Percentiles rank a stretch among this genome's conserved stretches.
These are phyloP conservation scores for Microdochium paspali DNA, from an alignment of 2,329 filamentous ascomycete species.

Conservation along the genomic window DNA sequence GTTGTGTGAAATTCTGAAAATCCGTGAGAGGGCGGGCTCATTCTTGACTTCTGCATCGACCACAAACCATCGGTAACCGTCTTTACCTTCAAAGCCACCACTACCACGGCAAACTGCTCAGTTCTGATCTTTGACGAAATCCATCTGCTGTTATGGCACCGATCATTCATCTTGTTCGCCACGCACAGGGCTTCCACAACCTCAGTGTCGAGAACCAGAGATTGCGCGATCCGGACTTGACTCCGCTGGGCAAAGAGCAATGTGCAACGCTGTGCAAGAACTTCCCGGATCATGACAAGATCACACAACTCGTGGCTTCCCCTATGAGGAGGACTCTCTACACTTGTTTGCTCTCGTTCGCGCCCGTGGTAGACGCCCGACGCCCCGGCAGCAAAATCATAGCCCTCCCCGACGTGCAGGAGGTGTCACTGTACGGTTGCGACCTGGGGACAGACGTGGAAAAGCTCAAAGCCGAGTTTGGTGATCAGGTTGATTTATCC, in stretches of 20 bases:
- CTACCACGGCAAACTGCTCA: no score
- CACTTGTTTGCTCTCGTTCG: slow-evolving; percentile 65
- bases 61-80: no score
- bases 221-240: slow-evolving; percentile 71
- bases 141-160: slow-evolving; percentile 30
- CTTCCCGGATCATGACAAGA: slow-evolving; percentile 56
- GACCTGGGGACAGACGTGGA: slow-evolving; percentile 58
- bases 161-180: slow-evolving; percentile 59
- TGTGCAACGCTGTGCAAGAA: slow-evolving; percentile 50
- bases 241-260: slow-evolving; percentile 65
- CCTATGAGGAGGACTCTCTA: slow-evolving; percentile 74
- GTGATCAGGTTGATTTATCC: slow-evolving; percentile 50
- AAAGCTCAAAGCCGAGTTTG: slow-evolving; percentile 51
- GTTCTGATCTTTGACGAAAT: no score
- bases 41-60: no score
- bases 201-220: slow-evolving; percentile 58
- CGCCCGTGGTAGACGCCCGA: slow-evolving; percentile 33
- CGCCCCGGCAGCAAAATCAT: slow-evolving; percentile 38
- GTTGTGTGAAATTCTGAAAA: no score
- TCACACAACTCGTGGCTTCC: slow-evolving; percentile 68
- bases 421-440: slow-evolving; percentile 65
- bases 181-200: slow-evolving; percentile 78
- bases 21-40: no score
- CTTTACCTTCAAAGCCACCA: no score
- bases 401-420: slow-evolving; percentile 68